Evolutionary conservation across 768 basidiomycete species (phyloP), one percentile per base, ranked within the genome.

Genomic region (Candolleomyces eurysporus): DNA sequence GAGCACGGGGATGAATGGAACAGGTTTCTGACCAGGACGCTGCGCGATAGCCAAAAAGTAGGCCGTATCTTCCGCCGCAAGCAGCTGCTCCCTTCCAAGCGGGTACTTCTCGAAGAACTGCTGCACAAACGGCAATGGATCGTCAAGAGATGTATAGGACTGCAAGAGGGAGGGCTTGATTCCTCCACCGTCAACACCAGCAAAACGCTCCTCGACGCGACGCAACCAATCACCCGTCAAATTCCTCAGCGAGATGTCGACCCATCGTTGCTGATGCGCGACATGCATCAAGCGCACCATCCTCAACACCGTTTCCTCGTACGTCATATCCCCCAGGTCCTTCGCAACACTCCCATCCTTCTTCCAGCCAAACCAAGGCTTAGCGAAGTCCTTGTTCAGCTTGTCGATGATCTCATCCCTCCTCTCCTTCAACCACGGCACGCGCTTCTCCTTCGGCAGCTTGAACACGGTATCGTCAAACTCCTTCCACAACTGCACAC

Each of bases 331-430:
- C 30, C 88, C 85, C 54, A 99, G 80, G 72, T 96, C 94, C 59
- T 87, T 86, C 42, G 91, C 92, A 64, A 92, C 85, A 19, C 75
- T 82, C 0, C 87, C 94, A 73, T 92, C 91, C 76, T 95, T 95
- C 88, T 97, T 98, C 85, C 89, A 89, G 17, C 92, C 94, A 71
- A 99, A 99, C 95, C 94, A 94, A 0, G 91, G 90, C 83, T 98
- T 99, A 58, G 90, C 85, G 75, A 98, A 98, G 78, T 98, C 92
- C 69, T 82, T 87, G 83, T 99, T 98, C 61, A 99, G 80, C 72
- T 95, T 94, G 49, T 77, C 83, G 68, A 99, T 96, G 49, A 98
- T 84, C 69, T 96, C 95, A 61, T 90, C 88, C 67, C 89, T 89
- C 67, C 88, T 91, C 76, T 95, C 91, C 48, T 79, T 78, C 65